phyloP scores from a whole-genome alignment of 2,329 filamentous ascomycete species.

The Sclerotinia sclerotiorum region DNA sequence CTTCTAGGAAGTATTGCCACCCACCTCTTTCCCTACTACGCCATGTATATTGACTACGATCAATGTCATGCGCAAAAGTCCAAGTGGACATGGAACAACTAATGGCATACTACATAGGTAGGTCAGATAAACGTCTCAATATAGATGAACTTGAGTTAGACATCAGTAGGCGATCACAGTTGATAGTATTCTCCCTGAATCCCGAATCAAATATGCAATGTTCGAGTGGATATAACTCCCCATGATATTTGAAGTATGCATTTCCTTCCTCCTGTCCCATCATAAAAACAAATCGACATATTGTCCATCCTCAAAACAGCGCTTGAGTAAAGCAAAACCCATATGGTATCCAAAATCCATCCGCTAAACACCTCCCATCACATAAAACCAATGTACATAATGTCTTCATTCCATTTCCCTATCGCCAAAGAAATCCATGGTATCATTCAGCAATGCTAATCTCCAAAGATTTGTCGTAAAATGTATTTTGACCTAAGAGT shows the following conservation, averaged over 20 bases:
- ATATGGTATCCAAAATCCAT: constrained; percentile 2
- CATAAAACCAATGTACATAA: background rate
- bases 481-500: background rate
- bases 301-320: background rate
- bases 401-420: background rate
- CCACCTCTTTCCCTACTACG: background rate
- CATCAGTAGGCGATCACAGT: background rate
- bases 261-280: background rate
- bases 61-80: background rate
- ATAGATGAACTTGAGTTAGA: background rate
- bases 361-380: background rate
- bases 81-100: background rate
- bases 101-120: background rate
- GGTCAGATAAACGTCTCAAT: background rate
- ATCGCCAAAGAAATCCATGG: background rate
- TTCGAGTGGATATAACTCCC: background rate
- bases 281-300: background rate
- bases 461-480: background rate
- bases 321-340: background rate
- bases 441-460: background rate
- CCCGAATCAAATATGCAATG: background rate
- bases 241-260: background rate
- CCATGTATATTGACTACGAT: background rate
- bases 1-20: background rate
- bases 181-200: background rate